A percentile compares a stretch with the other conserved stretches of the same genome.
phyloP scores from a whole-genome alignment of 192 early-diverging fungal species.

The Phlyctochytrium arcticum region DNA sequence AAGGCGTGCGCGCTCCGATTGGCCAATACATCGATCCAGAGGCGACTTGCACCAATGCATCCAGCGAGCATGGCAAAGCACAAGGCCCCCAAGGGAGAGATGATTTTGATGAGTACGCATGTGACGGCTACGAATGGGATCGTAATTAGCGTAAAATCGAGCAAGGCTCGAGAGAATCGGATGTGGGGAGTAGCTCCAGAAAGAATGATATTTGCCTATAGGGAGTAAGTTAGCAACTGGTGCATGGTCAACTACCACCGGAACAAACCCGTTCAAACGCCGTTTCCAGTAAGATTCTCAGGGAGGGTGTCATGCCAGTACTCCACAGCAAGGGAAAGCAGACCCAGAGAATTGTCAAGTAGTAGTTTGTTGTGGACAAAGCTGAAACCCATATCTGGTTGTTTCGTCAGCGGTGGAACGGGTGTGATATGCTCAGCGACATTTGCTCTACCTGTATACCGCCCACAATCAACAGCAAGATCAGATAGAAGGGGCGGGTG shows the following conservation, averaged over 20 bases:
- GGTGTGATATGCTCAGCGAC: background rate
- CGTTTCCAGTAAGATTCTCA: conserved; percentile 9
- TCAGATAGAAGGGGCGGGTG: conserved; percentile 21
- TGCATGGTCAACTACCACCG: background rate
- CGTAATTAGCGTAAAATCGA: background rate
- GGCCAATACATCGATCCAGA: background rate
- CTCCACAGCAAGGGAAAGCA: conserved; percentile 11
- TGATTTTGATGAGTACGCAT: conserved; percentile 2
- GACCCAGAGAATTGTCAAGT: background rate
- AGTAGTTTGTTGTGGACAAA: conserved; percentile 2
- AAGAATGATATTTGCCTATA: conserved; percentile 7
- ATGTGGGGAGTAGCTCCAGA: conserved; percentile 1
- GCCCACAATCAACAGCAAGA: background rate
- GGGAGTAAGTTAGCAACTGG: background rate
- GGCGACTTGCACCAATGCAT: conserved; percentile 6
- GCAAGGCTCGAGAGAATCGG: background rate
- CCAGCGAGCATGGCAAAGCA: background rate
- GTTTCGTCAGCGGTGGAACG: background rate
- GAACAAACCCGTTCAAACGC: conserved; percentile 17
- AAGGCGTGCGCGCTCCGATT: background rate
- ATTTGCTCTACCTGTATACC: conserved; percentile 6
- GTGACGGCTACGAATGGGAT: conserved; percentile 4
- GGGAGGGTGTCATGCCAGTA: conserved; percentile 12
- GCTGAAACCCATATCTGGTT: conserved; percentile 7
- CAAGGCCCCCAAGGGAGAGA: background rate